These are phyloP conservation scores for Fusarium sp. DNA, from an alignment of 2,329 filamentous ascomycete species.

Conservation along the genomic window DNA sequence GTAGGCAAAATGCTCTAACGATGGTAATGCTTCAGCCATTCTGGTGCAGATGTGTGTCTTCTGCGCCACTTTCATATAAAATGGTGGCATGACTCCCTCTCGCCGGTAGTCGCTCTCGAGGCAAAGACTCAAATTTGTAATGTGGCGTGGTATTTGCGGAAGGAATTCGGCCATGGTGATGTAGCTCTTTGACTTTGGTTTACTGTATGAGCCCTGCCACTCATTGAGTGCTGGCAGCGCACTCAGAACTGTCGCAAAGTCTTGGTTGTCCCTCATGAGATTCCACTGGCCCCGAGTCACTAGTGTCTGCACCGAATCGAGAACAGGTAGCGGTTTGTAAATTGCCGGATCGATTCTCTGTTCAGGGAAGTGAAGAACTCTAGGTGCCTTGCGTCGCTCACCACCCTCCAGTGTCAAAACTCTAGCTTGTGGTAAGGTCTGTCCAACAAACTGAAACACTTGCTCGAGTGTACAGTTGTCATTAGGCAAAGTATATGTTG, in stretches of 20 bases:
- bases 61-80: conserved; percentile 70
- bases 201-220: conserved; percentile 75
- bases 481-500: conserved; percentile 69
- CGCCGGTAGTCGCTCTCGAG: conserved; percentile 79
- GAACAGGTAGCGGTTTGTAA: conserved; percentile 57
- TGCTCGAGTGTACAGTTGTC: conserved; percentile 79
- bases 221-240: conserved; percentile 75
- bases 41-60: conserved; percentile 74
- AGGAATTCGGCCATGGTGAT: conserved; percentile 76
- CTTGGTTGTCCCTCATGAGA: conserved; percentile 72
- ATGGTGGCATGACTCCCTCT: conserved; percentile 70
- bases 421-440: conserved; percentile 70
- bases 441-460: conserved; percentile 73
- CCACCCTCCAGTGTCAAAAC: conserved; percentile 82
- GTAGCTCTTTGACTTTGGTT: conserved; percentile 80
- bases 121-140: conserved; percentile 75
- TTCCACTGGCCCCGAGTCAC: conserved; percentile 85
- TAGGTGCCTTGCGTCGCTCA: conserved; percentile 80
- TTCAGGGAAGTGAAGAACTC: conserved; percentile 62
- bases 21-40: conserved; percentile 71
- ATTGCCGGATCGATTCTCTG: conserved; percentile 40
- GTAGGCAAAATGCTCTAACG: conserved; percentile 76
- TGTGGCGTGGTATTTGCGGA: conserved; percentile 66
- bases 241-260: conserved; percentile 72
- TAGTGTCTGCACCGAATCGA: conserved; percentile 73